phyloP scores from a whole-genome alignment of 371 early-diverging fungal genomes.

The Mucor sp. region DNA sequence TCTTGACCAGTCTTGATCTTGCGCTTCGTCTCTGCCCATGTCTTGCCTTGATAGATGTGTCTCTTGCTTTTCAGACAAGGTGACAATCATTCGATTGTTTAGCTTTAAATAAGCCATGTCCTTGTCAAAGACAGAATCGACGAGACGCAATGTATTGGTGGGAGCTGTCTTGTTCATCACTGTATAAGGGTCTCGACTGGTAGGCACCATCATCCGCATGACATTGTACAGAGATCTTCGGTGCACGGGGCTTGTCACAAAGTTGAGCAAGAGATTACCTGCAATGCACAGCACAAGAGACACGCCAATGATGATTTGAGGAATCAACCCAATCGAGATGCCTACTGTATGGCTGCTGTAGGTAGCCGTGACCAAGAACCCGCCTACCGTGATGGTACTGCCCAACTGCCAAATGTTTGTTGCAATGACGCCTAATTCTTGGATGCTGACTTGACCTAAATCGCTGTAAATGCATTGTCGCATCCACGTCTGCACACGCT shows the following conservation, averaged over 20 bases:
- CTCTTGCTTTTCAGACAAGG: constrained; percentile 4
- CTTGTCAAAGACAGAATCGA: constrained; percentile 11
- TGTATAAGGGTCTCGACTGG: constrained; percentile 9
- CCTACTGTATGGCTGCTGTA: background rate
- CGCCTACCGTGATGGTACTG: constrained; percentile 11
- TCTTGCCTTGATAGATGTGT: background rate
- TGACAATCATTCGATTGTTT: constrained; percentile 5
- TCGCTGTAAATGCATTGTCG: background rate
- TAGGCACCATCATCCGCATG: constrained; percentile 9
- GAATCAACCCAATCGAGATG: background rate
- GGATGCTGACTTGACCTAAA: background rate
- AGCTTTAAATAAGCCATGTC: constrained; percentile 4
- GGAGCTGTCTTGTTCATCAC: background rate
- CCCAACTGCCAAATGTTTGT: constrained; percentile 14
- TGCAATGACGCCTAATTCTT: background rate
- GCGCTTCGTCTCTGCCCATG: background rate
- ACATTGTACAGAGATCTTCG: constrained; percentile 13
- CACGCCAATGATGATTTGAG: background rate
- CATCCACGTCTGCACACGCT: constrained; percentile 6
- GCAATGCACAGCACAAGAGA: background rate
- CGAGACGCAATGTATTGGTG: constrained; percentile 12
- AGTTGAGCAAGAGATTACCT: background rate
- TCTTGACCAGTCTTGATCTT: constrained; percentile 15
- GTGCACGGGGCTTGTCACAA: constrained; percentile 8
- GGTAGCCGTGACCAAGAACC: constrained; percentile 11